Percentiles rank a stretch among this genome's conserved stretches.
Evolutionary conservation across 1,139 yeast genomes (phyloP).

Genomic region (Pichia sp.): DNA sequence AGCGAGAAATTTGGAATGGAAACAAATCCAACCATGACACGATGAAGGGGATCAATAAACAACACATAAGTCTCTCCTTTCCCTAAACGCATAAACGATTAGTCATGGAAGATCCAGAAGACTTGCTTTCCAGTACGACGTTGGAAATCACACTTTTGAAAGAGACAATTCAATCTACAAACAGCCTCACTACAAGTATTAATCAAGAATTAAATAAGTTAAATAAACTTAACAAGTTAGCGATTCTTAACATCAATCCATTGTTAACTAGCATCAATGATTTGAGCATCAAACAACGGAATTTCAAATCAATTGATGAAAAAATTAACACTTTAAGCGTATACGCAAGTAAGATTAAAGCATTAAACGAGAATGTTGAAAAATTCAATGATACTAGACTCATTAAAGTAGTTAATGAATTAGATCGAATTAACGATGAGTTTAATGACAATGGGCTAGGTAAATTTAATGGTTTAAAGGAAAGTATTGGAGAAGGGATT

Average conservation of each 20-base stretch:
- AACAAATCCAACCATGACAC: too few relatives aligned
- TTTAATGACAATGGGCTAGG: slow-evolving; percentile 34
- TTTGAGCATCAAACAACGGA: slow-evolving; percentile 48
- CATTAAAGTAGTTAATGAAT: slow-evolving; percentile 34
- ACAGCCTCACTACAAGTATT: slow-evolving; percentile 50
- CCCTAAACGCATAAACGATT: too few relatives aligned
- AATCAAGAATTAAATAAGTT: slow-evolving; percentile 50
- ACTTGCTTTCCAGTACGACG: slow-evolving; percentile 31
- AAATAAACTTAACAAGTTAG: slow-evolving; percentile 51
- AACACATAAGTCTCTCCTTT: too few relatives aligned
- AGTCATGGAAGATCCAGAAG: slow-evolving; percentile 31
- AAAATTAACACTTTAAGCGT: slow-evolving; percentile 60
- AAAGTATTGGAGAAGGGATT: slow-evolving; percentile 41
- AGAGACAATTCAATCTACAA: slow-evolving; percentile 59
- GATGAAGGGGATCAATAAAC: too few relatives aligned
- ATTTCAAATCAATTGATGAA: slow-evolving; percentile 53
- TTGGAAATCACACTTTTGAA: slow-evolving; percentile 80
- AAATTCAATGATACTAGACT: slow-evolving; percentile 27
- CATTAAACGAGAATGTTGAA: background rate
- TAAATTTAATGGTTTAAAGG: slow-evolving; percentile 44
- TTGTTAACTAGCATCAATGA: slow-evolving; percentile 57
- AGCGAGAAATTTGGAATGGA: too few relatives aligned
- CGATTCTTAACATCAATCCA: slow-evolving; percentile 65
- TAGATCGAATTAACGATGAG: slow-evolving; percentile 33
- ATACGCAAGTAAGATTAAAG: slow-evolving; percentile 40